A percentile compares a stretch with the other conserved stretches of the same genome.
These are phyloP conservation scores for Zygotorulaspora sp. DNA, from an alignment of 805 yeast species.

Conservation along the genomic window DNA sequence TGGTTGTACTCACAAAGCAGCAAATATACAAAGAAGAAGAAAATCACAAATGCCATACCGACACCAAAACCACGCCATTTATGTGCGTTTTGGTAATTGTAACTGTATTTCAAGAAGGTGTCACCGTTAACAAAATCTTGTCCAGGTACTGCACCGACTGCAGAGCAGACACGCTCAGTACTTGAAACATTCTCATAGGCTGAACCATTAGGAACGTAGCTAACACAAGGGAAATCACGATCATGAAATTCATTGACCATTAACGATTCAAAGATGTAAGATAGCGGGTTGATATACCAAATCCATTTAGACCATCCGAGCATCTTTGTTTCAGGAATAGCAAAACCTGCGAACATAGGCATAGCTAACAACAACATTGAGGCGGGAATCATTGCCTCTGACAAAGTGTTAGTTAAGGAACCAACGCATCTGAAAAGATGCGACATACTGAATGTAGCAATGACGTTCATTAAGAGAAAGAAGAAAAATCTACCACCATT, in stretches of 20 bases:
- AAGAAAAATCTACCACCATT: constrained; percentile 52
- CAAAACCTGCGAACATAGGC: constrained; percentile 54
- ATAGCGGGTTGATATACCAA: constrained; percentile 54
- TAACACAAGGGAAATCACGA: constrained; percentile 43
- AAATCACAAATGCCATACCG: constrained; percentile 47
- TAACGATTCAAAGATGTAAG: constrained; percentile 54
- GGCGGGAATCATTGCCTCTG: constrained; percentile 58
- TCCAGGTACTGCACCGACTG: constrained; percentile 56
- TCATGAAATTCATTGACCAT: constrained; percentile 55
- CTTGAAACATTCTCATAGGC: constrained; percentile 37
- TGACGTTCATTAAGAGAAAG: constrained; percentile 41
- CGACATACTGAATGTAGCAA: constrained; percentile 49
- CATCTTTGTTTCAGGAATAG: constrained; percentile 52
- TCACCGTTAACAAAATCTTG: constrained; percentile 47
- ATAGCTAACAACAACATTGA: constrained; percentile 46
- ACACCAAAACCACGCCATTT: constrained; percentile 68
- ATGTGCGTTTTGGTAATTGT: constrained; percentile 42
- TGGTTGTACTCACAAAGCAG: constrained; percentile 51
- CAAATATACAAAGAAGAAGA: constrained; percentile 53
- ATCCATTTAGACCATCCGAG: constrained; percentile 66
- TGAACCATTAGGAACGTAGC: constrained; percentile 47
- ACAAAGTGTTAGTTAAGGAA: constrained; percentile 42
- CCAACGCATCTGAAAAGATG: constrained; percentile 53
- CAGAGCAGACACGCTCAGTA: constrained; percentile 48
- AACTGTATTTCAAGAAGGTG: constrained; percentile 43